phyloP scores from a whole-genome alignment of 164 flowering plant genomes.

The Vitis amurensis region DNA sequence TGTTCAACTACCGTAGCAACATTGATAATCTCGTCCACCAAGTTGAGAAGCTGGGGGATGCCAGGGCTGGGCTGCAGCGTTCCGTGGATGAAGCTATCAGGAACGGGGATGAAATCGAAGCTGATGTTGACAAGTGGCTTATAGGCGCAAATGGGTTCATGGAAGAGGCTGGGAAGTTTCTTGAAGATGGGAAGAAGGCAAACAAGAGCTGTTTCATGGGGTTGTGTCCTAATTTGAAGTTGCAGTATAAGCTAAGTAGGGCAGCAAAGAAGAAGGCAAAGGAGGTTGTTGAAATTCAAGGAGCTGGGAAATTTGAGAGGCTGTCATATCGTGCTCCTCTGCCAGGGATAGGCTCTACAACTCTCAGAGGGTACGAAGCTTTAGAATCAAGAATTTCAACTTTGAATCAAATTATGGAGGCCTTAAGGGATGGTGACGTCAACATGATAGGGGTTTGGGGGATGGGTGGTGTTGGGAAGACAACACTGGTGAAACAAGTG shows the following conservation, averaged over 20 bases:
- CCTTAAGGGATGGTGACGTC: background rate
- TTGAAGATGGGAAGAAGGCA: background rate
- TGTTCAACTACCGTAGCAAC: background rate
- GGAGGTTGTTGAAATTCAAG: background rate
- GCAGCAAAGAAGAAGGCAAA: background rate
- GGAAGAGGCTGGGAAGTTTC: background rate
- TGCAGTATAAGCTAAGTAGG: background rate
- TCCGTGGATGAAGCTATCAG: background rate
- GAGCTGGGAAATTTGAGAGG: too few relatives aligned
- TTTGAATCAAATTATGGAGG: conserved; percentile 4
- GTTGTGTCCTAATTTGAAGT: background rate
- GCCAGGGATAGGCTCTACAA: background rate
- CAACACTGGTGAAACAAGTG: conserved; percentile 13
- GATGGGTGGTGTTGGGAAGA: conserved; percentile 18
- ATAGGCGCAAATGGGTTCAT: background rate
- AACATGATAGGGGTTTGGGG: conserved; percentile 10
- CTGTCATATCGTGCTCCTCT: background rate
- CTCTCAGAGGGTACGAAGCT: background rate
- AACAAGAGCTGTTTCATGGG: background rate
- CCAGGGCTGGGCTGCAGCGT: background rate
- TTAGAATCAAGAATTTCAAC: conserved; percentile 4
- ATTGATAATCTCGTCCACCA: background rate
- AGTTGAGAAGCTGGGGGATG: background rate
- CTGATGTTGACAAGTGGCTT: conserved; percentile 5
- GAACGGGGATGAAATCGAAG: conserved; percentile 1